A percentile compares a stretch with the other conserved stretches of the same genome.
Evolutionary conservation across 768 basidiomycete species (phyloP).

Genomic region (Amanita polypyramis): DNA sequence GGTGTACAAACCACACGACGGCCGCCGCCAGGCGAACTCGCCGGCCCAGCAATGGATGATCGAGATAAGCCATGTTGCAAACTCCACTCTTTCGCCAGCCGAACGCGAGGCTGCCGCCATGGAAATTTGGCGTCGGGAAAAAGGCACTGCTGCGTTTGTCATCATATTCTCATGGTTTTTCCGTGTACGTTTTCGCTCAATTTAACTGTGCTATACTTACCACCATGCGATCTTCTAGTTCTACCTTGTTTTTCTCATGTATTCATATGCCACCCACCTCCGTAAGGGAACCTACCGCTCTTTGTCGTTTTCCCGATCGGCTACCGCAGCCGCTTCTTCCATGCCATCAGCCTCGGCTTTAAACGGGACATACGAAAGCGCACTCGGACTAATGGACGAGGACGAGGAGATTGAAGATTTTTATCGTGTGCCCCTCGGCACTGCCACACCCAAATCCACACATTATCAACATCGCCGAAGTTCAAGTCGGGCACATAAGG

Average conservation of each 20-base stretch:
- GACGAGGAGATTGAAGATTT: constrained; percentile 61
- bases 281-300: constrained; percentile 84
- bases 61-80: constrained; percentile 39
- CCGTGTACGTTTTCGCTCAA: constrained; percentile 49
- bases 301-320: constrained; percentile 49
- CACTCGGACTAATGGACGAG: constrained; percentile 29
- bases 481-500: constrained; percentile 13
- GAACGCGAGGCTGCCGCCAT: constrained; percentile 67
- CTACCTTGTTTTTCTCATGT: constrained; percentile 83
- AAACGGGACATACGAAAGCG: constrained; percentile 26
- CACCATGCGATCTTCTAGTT: constrained; percentile 36
- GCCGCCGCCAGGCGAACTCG: constrained; percentile 69
- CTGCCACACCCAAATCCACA: constrained; percentile 20
- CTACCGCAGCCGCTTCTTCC: constrained; percentile 17
- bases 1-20: constrained; percentile 87
- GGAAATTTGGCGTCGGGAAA: constrained; percentile 85
- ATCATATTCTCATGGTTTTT: constrained; percentile 77
- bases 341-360: constrained; percentile 17
- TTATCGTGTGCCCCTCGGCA: constrained; percentile 53
- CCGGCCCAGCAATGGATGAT: constrained; percentile 83
- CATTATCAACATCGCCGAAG: constrained; percentile 24
- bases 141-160: constrained; percentile 66
- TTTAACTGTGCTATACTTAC: constrained; percentile 1
- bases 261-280: constrained; percentile 90
- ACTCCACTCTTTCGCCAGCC: constrained; percentile 46